Evolutionary conservation across 805 yeast species (phyloP).

Genomic region (Myxozyma geophila): DNA sequence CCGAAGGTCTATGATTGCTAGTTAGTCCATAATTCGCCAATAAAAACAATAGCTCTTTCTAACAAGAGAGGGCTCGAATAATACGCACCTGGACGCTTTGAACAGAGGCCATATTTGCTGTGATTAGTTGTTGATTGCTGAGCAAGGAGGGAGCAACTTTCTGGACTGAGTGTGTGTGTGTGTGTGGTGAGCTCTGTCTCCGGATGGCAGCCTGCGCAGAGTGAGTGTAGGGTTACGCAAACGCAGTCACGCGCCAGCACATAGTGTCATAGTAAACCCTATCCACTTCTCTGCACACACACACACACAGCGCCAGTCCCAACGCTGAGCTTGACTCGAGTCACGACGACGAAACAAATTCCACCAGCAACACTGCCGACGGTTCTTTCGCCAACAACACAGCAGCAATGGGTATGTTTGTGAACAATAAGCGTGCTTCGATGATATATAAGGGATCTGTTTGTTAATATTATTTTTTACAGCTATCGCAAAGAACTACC

Average conservation of each 20-base stretch:
- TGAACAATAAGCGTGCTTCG: neutral
- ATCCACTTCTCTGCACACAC: constrained; percentile 3
- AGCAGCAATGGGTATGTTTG: constrained; percentile 32
- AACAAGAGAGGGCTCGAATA: neutral
- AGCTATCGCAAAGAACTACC: constrained; percentile 99
- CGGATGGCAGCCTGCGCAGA: neutral
- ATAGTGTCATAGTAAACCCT: constrained; percentile 4
- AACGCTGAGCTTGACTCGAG: neutral
- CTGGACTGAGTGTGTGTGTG: neutral
- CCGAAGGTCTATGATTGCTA: constrained; percentile 84
- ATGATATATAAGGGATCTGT: neutral
- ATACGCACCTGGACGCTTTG: constrained; percentile 39
- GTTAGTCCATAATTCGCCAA: neutral
- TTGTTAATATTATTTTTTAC: constrained; percentile 29
- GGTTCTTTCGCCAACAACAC: constrained; percentile 14
- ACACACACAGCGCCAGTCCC: neutral
- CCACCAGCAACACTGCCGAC: constrained; percentile 6
- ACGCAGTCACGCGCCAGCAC: constrained; percentile 26
- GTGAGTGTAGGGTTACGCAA: neutral
- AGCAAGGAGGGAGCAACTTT: neutral
- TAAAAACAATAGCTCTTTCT: neutral
- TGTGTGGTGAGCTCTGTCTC: neutral
- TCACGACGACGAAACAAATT: neutral
- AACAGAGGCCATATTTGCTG: constrained; percentile 23
- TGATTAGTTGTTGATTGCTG: constrained; percentile 6